These are phyloP conservation scores for Xylaria digitata DNA, from an alignment of 2,329 filamentous ascomycete species.

Conservation along the genomic window DNA sequence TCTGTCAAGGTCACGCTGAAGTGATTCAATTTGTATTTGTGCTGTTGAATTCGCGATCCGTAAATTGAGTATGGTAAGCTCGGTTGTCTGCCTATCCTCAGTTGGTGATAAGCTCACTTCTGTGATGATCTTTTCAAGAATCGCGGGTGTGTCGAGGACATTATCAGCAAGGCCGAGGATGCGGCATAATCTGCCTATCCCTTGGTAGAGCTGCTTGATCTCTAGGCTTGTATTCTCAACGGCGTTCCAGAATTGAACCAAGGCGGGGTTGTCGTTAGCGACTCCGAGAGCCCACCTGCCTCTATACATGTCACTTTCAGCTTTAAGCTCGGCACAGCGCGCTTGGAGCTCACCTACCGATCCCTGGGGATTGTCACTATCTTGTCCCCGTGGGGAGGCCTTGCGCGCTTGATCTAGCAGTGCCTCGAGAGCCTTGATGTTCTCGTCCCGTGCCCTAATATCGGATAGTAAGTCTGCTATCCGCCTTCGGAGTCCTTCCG, in stretches of 20 bases:
- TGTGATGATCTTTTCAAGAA: slow-evolving; percentile 25
- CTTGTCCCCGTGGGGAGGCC: background rate
- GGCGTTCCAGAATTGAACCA: slow-evolving; percentile 26
- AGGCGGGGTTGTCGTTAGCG: background rate
- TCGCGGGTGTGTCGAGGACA: slow-evolving; percentile 19
- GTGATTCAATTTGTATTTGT: slow-evolving; percentile 26
- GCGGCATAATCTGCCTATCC: slow-evolving; percentile 14
- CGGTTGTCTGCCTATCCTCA: background rate
- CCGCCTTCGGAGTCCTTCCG: background rate
- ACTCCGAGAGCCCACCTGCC: slow-evolving; percentile 23
- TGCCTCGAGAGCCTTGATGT: slow-evolving; percentile 7
- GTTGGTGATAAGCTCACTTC: slow-evolving; percentile 3
- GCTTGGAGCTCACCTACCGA: slow-evolving; percentile 17
- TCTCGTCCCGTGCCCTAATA: background rate
- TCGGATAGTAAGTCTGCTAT: slow-evolving; percentile 8
- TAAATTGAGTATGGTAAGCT: slow-evolving; percentile 12
- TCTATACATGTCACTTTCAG: slow-evolving; percentile 18
- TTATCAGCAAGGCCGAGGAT: slow-evolving; percentile 20
- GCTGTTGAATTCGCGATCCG: slow-evolving; percentile 12
- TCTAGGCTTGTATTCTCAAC: slow-evolving; percentile 30
- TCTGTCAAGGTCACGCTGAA: slow-evolving; percentile 23
- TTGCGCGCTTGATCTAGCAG: slow-evolving; percentile 2
- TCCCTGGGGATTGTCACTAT: background rate
- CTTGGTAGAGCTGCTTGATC: slow-evolving; percentile 25
- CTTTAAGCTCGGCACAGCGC: slow-evolving; percentile 14